Conservation (phyloP, 306 rosid genomes). For the Lathyrus oleraceus region DNA sequence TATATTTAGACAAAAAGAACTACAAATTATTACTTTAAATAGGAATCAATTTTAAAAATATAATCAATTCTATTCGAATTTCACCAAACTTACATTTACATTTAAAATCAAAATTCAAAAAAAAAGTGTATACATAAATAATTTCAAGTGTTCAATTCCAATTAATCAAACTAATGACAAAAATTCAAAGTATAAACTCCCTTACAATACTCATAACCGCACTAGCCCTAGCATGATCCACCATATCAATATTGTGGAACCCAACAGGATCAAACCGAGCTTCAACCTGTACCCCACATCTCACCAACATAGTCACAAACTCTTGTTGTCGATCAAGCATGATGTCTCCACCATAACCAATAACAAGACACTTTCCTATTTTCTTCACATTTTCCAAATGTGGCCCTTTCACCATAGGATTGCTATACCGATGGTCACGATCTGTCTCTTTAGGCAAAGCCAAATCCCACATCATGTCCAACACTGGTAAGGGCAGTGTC, state of each 20-base stretch:
- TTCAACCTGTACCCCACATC: constrained; percentile 58
- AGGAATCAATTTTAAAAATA: too few species aligned
- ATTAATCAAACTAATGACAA: neutral
- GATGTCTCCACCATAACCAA: constrained; percentile 65
- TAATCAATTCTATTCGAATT: too few species aligned
- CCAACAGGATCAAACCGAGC: constrained; percentile 60
- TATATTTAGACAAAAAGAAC: too few species aligned
- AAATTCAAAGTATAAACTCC: constrained; percentile 48
- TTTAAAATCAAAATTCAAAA: too few species aligned
- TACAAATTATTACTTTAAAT: too few species aligned
- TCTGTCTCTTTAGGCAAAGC: constrained; percentile 48
- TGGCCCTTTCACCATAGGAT: constrained; percentile 56
- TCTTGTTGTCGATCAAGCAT: constrained; percentile 66
- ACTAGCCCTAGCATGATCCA: constrained; percentile 44
- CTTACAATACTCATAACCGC: constrained; percentile 43
- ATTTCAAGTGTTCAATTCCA: neutral
- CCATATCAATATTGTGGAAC: constrained; percentile 64
- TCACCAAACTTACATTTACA: too few species aligned
- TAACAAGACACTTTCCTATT: constrained; percentile 50
- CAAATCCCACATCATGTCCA: constrained; percentile 66
- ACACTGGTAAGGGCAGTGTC: constrained; percentile 54
- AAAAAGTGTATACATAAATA: neutral
- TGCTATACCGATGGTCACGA: constrained; percentile 68
- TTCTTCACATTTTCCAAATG: constrained; percentile 32
- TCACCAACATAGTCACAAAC: constrained; percentile 56